A percentile compares a stretch with the other conserved stretches of the same genome.
These are phyloP conservation scores for Rauvolfia tetraphylla DNA, from an alignment of 257 asterid genomes.

Conservation along the genomic window DNA sequence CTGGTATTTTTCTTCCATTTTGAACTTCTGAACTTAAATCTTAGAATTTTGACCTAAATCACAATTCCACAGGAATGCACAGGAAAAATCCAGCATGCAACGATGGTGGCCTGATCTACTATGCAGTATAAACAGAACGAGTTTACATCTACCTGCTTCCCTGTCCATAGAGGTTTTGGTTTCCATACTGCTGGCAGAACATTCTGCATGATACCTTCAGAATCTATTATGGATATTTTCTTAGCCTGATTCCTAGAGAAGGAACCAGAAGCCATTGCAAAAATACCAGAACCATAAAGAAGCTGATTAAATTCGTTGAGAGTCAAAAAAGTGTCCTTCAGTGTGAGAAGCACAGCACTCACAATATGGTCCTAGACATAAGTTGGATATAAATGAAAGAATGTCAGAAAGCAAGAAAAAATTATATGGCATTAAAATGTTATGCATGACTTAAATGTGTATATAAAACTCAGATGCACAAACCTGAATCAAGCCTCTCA, in stretches of 20 bases:
- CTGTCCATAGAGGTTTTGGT: conserved; percentile 98
- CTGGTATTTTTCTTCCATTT: not conserved
- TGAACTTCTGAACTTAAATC: not conserved
- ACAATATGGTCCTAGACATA: conserved; percentile 82
- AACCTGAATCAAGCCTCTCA: conserved; percentile 98
- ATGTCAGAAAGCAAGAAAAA: conserved; percentile 9
- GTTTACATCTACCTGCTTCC: conserved; percentile 71
- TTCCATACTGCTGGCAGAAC: conserved; percentile 84
- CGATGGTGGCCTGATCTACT: not conserved
- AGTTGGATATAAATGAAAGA: not conserved
- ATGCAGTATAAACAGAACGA: conserved; percentile 13
- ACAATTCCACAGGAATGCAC: not conserved
- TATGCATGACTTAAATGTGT: conserved; percentile 4
- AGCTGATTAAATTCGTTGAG: conserved; percentile 79
- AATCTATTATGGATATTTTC: conserved; percentile 55
- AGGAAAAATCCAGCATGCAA: not conserved
- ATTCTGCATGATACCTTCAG: conserved; percentile 56
- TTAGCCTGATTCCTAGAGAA: conserved; percentile 31
- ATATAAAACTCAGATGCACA: conserved; percentile 20
- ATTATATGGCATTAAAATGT: not conserved
- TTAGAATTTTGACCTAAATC: not conserved
- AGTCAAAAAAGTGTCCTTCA: conserved; percentile 82
- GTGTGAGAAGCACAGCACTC: conserved; percentile 79
- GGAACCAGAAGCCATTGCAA: conserved; percentile 41
- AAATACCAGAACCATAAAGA: conserved; percentile 87